Percentiles rank a stretch among this genome's conserved stretches.
These are phyloP conservation scores for Candida labiduridarum DNA, from an alignment of 1,139 yeast species.

Conservation along the genomic window DNA sequence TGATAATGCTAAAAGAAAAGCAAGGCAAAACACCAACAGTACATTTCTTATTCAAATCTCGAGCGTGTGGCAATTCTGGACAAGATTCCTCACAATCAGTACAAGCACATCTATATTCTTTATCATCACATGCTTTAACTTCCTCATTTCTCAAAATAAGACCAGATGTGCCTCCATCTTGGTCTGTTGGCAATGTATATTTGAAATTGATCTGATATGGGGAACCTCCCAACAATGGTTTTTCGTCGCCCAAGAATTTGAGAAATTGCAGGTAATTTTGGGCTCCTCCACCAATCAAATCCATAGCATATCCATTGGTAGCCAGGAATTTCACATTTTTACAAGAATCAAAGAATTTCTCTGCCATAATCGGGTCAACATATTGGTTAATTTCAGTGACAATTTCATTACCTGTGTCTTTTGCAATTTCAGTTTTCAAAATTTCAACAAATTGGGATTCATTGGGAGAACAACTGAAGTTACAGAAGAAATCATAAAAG, in stretches of 20 bases:
- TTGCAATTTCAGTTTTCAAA: slow-evolving; percentile 54
- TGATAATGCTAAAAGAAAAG: slow-evolving; percentile 63
- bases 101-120: slow-evolving; percentile 80
- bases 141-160: slow-evolving; percentile 30
- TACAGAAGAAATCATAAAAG: slow-evolving; percentile 83
- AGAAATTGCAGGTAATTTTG: slow-evolving; percentile 68
- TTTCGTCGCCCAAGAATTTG: slow-evolving; percentile 90
- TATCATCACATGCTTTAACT: slow-evolving; percentile 61
- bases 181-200: slow-evolving; percentile 35
- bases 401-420: slow-evolving; percentile 53
- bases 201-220: slow-evolving; percentile 89
- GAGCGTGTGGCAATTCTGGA: slow-evolving; percentile 59
- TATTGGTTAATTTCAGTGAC: slow-evolving; percentile 73
- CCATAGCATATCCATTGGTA: slow-evolving; percentile 96
- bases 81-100: slow-evolving; percentile 85
- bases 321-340: slow-evolving; percentile 89
- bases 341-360: slow-evolving; percentile 76
- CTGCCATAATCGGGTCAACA: slow-evolving; percentile 63
- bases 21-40: slow-evolving; percentile 69
- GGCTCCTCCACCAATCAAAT: slow-evolving; percentile 96
- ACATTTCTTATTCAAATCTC: slow-evolving; percentile 43
- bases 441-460: slow-evolving; percentile 78
- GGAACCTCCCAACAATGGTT: slow-evolving; percentile 90
- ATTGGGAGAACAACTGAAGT: slow-evolving; percentile 86
- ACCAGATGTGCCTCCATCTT: slow-evolving; percentile 16